Evolutionary conservation across 2,329 filamentous ascomycete genomes (phyloP), one percentile per base, ranked within the genome.

Genomic region (Cercospora sesami): DNA sequence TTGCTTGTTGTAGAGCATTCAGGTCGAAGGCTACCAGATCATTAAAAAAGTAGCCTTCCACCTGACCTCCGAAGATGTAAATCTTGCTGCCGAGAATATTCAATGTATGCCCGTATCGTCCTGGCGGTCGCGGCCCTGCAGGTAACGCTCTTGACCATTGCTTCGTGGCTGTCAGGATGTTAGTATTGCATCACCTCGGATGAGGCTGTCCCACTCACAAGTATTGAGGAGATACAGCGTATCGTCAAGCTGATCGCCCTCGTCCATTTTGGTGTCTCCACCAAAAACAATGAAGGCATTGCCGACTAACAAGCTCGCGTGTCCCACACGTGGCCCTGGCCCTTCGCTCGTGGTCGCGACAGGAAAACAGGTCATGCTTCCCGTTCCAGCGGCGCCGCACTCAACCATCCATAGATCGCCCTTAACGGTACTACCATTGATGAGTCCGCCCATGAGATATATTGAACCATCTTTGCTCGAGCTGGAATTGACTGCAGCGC

Each of bases 201-300:
- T 23, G 42, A 14, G 10, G 12, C 4, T n/a, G 7, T 16, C 23
- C 26, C 8, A 84, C 94, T 82, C 85, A 98, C 95, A 97, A 60
- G 95, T 99, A 81, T 99, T 99, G 62, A 99, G 85, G 61, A 99
- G 86, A 80, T 99, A 99, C 12, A 99, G 83, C 0, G 95, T 98
- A 81, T 99, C 94, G 76, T 99, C 95, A 67, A 99, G 83, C 60
- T 92, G 86, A 80, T 99, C 95, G 33, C 89, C 88, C 76, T 98
- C 95, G 65, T 97, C 93, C 78, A 97, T 91, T 81, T 99, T 99
- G 62, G 95, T 99, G 79, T 99, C 96, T 77, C 95, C 95, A 60
- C 95, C 96, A 77, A 98, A 99, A 12, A 99, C 95, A 74, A 99
- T 99, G 79, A 98, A 99, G 0, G 95, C 95, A 80, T 99, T 99